Conservation (phyloP, 2,329 filamentous ascomycete genomes). For the Xenoacremonium recifei region DNA sequence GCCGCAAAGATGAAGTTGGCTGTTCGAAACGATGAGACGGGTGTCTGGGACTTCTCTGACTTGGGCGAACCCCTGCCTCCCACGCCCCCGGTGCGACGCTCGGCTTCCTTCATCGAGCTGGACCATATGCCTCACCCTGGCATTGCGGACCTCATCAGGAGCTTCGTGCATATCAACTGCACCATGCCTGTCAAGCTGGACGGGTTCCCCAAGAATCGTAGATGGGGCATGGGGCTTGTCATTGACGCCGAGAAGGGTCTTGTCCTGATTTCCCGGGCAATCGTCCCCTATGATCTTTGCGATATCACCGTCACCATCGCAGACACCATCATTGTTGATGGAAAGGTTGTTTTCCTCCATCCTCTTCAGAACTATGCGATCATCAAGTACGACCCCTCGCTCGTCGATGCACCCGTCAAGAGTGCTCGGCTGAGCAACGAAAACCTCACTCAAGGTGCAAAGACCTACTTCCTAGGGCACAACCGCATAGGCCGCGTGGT, state of each 20-base stretch:
- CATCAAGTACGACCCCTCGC: slow-evolving; percentile 86
- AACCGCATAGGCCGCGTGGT: slow-evolving; percentile 94
- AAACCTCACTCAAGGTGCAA: slow-evolving; percentile 86
- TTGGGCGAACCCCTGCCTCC: slow-evolving; percentile 79
- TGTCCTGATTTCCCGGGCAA: slow-evolving; percentile 89
- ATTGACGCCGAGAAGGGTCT: slow-evolving; percentile 95
- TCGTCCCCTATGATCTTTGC: slow-evolving; percentile 94
- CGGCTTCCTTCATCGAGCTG: slow-evolving; percentile 88
- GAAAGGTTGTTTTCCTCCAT: slow-evolving; percentile 93
- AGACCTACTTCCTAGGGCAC: slow-evolving; percentile 97
- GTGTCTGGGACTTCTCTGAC: slow-evolving; percentile 92
- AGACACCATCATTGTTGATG: slow-evolving; percentile 91
- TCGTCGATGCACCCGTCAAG: slow-evolving; percentile 92
- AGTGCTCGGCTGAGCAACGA: slow-evolving; percentile 80
- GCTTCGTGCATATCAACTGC: slow-evolving; percentile 90
- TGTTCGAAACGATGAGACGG: slow-evolving; percentile 83
- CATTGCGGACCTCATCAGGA: slow-evolving; percentile 89
- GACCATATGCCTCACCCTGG: slow-evolving; percentile 84
- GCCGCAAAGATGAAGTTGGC: slow-evolving; percentile 91
- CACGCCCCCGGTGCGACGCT: slow-evolving; percentile 66
- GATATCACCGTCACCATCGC: slow-evolving; percentile 96
- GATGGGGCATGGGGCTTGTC: slow-evolving; percentile 95
- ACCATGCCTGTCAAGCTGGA: slow-evolving; percentile 95
- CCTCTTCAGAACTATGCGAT: slow-evolving; percentile 96
- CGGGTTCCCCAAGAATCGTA: slow-evolving; percentile 92